A percentile compares a stretch with the other conserved stretches of the same genome.
phyloP scores from a whole-genome alignment of 345 rosid genomes.

The Arabis alpina region DNA sequence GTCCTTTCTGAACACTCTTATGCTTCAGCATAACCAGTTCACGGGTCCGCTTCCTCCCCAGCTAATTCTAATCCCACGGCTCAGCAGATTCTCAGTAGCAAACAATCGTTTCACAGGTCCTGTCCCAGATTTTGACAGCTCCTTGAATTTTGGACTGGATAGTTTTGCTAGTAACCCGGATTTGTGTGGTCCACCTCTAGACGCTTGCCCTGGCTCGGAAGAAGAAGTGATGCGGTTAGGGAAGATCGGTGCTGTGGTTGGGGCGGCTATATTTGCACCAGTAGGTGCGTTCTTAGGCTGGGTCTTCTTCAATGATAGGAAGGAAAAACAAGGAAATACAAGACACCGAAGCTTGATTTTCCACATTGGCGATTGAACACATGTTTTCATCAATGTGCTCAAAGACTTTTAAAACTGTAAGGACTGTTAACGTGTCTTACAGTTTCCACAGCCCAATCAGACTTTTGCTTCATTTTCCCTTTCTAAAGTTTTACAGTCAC shows the following conservation, averaged over 20 bases:
- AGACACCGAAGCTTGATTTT: slow-evolving; percentile 12
- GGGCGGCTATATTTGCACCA: slow-evolving; percentile 44
- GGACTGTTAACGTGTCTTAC: no score
- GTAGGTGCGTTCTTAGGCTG: slow-evolving; percentile 20
- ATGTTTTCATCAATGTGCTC: background rate
- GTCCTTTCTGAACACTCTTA: slow-evolving; percentile 56
- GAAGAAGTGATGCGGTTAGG: slow-evolving; percentile 34
- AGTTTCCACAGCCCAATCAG: no score
- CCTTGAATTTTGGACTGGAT: background rate
- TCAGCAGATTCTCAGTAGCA: slow-evolving; percentile 56
- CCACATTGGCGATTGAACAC: slow-evolving; percentile 1
- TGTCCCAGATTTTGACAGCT: slow-evolving; percentile 33
- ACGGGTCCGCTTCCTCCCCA: slow-evolving; percentile 58
- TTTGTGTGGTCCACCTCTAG: slow-evolving; percentile 65
- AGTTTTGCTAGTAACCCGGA: slow-evolving; percentile 57
- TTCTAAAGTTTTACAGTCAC: no score
- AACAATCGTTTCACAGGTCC: slow-evolving; percentile 64
- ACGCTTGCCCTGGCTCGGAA: slow-evolving; percentile 35
- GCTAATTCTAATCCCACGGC: slow-evolving; percentile 49
- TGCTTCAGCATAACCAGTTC: slow-evolving; percentile 66
- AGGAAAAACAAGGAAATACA: background rate
- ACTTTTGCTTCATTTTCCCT: no score
- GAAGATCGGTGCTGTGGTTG: slow-evolving; percentile 60
- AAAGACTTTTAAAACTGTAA: no score
- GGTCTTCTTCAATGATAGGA: slow-evolving; percentile 12